These are phyloP conservation scores for Neonectria magnoliae DNA, from an alignment of 2,329 filamentous ascomycete species.

Conservation along the genomic window DNA sequence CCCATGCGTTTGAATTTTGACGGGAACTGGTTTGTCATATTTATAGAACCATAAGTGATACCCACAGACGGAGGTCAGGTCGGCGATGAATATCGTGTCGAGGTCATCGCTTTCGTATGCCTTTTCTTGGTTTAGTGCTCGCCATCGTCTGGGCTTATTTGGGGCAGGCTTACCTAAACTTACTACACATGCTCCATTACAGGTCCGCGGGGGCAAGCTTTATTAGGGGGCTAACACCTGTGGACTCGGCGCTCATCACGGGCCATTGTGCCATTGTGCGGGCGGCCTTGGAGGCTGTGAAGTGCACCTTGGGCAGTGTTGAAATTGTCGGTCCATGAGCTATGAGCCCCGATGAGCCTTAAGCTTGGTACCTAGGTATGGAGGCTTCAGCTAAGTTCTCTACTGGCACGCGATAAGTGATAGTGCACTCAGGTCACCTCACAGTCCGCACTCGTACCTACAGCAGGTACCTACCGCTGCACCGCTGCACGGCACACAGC, in stretches of 20 bases:
- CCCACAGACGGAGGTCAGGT: neutral
- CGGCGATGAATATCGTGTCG: neutral
- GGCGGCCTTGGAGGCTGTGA: neutral
- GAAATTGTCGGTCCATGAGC: neutral
- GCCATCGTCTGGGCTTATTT: neutral
- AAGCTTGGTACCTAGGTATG: neutral
- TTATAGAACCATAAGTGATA: neutral
- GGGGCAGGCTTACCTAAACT: slow-evolving; percentile 2
- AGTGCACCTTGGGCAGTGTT: too few relatives aligned
- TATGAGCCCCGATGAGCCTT: neutral
- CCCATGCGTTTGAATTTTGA: neutral
- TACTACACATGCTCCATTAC: neutral
- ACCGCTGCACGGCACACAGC: neutral
- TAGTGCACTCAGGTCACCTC: neutral
- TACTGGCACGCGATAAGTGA: neutral
- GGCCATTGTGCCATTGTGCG: neutral
- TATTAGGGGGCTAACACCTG: neutral
- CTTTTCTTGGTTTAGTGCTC: neutral
- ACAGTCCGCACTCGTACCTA: neutral
- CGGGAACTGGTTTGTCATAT: neutral
- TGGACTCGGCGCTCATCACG: neutral
- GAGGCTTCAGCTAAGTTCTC: neutral
- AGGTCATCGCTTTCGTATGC: neutral
- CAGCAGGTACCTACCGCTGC: neutral
- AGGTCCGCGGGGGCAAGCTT: neutral